These are phyloP conservation scores for Leishmania aethiopica DNA, from an alignment of 208 protist species.

Conservation along the genomic window DNA sequence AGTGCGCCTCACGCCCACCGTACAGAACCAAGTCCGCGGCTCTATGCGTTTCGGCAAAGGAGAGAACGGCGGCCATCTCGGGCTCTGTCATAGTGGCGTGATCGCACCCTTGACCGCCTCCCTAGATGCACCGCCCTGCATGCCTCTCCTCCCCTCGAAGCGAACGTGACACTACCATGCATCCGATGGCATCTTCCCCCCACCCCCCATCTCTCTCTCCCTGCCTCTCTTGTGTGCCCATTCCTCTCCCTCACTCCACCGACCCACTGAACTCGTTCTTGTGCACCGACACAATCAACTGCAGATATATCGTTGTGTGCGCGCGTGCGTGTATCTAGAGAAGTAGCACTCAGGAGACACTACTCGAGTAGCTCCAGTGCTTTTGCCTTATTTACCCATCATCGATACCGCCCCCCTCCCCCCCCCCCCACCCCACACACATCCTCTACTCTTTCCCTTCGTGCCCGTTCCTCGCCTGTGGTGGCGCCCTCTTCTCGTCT, in stretches of 20 bases:
- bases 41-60: background rate
- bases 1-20: background rate
- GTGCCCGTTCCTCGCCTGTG: background rate
- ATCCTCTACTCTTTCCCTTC: background rate
- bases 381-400: background rate
- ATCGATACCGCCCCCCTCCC: background rate
- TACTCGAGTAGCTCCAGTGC: background rate
- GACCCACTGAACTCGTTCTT: background rate
- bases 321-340: background rate
- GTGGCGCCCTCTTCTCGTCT: background rate
- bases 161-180: background rate
- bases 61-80: background rate
- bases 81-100: background rate
- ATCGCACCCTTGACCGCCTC: background rate
- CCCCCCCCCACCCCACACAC: no score
- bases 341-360: background rate
- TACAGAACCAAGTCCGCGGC: background rate
- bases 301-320: background rate
- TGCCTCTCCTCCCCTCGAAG: background rate
- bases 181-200: background rate
- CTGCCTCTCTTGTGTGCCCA: background rate
- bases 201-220: background rate
- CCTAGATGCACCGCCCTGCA: background rate
- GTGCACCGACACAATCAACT: background rate
- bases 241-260: no score